Conservation (phyloP, 495 filamentous ascomycete genomes). For the Lasiosphaeris hirsuta region DNA sequence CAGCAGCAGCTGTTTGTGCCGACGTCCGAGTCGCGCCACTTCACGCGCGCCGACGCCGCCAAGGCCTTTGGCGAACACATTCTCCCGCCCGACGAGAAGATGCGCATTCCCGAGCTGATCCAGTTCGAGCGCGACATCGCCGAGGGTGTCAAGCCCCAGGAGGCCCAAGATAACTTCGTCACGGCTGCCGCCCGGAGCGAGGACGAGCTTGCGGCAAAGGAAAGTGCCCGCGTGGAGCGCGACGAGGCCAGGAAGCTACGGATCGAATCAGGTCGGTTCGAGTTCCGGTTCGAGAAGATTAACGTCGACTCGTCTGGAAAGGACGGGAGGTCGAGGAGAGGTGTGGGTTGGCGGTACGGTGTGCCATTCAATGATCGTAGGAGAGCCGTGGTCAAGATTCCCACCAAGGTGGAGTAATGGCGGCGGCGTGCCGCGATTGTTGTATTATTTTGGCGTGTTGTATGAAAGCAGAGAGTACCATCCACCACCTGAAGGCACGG, state of each 20-base stretch:
- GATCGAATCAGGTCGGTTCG: constrained; percentile 54
- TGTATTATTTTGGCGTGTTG: background rate
- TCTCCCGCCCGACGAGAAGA: constrained; percentile 77
- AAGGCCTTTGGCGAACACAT: constrained; percentile 71
- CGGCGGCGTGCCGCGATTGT: background rate
- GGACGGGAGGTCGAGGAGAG: constrained; percentile 48
- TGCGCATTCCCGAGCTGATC: constrained; percentile 85
- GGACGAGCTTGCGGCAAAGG: constrained; percentile 30
- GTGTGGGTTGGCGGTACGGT: constrained; percentile 59
- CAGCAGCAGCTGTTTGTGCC: constrained; percentile 85
- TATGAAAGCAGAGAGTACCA: background rate
- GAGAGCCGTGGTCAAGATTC: constrained; percentile 46
- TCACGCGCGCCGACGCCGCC: constrained; percentile 86
- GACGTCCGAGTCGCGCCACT: constrained; percentile 81
- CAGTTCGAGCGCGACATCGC: constrained; percentile 51
- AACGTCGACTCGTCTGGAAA: constrained; percentile 45
- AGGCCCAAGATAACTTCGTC: constrained; percentile 37
- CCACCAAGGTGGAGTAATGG: constrained; percentile 37
- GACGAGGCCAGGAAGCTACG: constrained; percentile 46
- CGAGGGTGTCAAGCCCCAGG: constrained; percentile 11
- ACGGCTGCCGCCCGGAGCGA: constrained; percentile 33
- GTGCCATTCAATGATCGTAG: constrained; percentile 47
- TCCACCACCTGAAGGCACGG: no score
- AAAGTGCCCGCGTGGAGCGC: constrained; percentile 38
- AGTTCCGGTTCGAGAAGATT: constrained; percentile 74